A percentile compares a stretch with the other conserved stretches of the same genome.
Evolutionary conservation across 2,329 filamentous ascomycete genomes (phyloP).

Genomic region (Canariomyces notabilis): DNA sequence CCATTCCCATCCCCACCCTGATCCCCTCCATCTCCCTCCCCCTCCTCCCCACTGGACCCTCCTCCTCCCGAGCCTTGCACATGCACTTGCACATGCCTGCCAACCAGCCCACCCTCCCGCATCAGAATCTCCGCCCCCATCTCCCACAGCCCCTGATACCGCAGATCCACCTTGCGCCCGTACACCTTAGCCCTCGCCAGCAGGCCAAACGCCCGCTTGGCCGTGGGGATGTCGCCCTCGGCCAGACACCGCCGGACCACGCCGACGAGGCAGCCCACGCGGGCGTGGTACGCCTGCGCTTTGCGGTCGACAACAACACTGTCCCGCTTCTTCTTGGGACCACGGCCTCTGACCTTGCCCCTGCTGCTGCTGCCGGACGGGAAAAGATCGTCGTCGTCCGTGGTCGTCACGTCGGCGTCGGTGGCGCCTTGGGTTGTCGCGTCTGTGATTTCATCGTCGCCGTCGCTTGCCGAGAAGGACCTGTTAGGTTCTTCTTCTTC

Average conservation of each 20-base stretch:
- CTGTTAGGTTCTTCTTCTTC: constrained; percentile 5
- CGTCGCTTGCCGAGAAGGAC: constrained; percentile 7
- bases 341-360: too few species aligned
- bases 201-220: constrained; percentile 69
- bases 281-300: constrained; percentile 33
- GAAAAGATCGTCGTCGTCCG: too few species aligned
- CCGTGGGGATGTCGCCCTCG: constrained; percentile 64
- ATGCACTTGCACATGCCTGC: not conserved
- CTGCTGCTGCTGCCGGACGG: not conserved
- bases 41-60: not conserved
- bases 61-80: constrained; percentile 2
- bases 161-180: constrained; percentile 60
- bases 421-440: constrained; percentile 13
- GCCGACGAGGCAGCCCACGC: constrained; percentile 62
- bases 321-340: too few species aligned
- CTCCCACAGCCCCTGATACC: constrained; percentile 68
- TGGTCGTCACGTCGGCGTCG: too few species aligned
- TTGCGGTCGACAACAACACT: too few species aligned
- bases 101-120: constrained; percentile 42
- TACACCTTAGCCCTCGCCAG: constrained; percentile 53
- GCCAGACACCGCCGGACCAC: constrained; percentile 69
- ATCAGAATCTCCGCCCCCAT: constrained; percentile 81
- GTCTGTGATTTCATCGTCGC: constrained; percentile 10
- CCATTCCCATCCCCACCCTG: constrained; percentile 7
- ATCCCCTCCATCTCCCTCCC: constrained; percentile 1